Conservation (phyloP, 768 basidiomycete species). For the Leucocoprinus leucothites region DNA sequence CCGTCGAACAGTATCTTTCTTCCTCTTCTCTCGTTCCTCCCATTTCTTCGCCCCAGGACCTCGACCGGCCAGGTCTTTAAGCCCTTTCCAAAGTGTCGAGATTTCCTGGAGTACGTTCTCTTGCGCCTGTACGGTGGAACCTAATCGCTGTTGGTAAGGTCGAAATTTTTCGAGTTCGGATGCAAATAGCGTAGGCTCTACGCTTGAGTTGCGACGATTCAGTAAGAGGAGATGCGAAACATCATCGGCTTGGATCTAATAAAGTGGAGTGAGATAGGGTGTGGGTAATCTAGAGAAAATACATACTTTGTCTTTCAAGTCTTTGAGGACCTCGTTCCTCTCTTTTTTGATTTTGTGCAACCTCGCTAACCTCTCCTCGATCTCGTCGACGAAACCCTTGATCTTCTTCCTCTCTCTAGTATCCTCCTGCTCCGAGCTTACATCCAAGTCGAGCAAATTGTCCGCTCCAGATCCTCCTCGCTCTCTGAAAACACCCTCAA, state of each 20-base stretch:
- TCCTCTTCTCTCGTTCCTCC: conserved; percentile 78
- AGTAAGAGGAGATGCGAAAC: conserved; percentile 92
- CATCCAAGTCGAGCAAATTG: conserved; percentile 64
- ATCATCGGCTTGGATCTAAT: conserved; percentile 90
- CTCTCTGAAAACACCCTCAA: conserved; percentile 63
- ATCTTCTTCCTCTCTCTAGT: conserved; percentile 70
- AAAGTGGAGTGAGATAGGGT: background rate
- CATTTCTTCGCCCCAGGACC: conserved; percentile 74
- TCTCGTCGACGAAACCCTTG: conserved; percentile 60
- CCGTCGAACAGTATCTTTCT: conserved; percentile 69
- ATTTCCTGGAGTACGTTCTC: conserved; percentile 73
- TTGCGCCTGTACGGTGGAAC: conserved; percentile 77
- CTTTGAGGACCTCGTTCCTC: conserved; percentile 82
- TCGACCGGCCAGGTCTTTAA: conserved; percentile 74
- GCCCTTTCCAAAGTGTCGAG: conserved; percentile 63
- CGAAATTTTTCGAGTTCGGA: conserved; percentile 94
- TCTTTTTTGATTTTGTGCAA: conserved; percentile 84
- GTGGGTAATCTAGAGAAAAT: background rate
- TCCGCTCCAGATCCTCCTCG: conserved; percentile 36
- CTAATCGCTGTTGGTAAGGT: conserved; percentile 82
- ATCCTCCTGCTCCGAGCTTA: conserved; percentile 57
- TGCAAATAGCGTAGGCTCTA: conserved; percentile 87
- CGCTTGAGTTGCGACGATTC: conserved; percentile 79
- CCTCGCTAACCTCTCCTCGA: conserved; percentile 74
- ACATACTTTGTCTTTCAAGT: conserved; percentile 90